Base-by-base conservation (phyloP, 345 rosid genomes). In the Brassica incana region DNA sequence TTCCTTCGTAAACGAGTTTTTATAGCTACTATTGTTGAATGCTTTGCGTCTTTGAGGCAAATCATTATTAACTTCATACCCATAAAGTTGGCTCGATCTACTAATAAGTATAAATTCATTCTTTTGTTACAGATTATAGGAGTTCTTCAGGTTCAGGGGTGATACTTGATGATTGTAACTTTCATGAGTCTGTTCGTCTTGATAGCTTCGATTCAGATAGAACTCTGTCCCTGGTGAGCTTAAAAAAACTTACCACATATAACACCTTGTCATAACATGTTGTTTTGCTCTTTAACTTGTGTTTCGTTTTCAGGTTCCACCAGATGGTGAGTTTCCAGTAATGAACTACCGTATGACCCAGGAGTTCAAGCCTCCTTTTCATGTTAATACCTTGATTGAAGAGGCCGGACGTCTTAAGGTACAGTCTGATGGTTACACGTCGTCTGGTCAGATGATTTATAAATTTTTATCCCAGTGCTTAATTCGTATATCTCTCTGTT, bases 311-410 rank as follows among this genome's bases (percentile, higher is more conserved):
- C 40, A 36, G 40, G 40, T 36, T 36, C 40, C 40, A 14, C 97
- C 99, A 33, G 99, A 93, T 82, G 99, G 99, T 75, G 99, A 95
- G 83, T 95, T 95, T 80, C 97, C 99, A 68, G 99, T 95, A 70
- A 95, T 93, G 98, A 95, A 95, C 84, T 95, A 95, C 79, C 97
- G 99, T 59, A 89, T 93, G 97, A 93, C 99, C 56, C 98, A 95
- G 86, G 98, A 95, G 86, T 95, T 95, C 81, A 93, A 88, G 87
- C 99, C 99, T 81, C 99, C 99, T 38, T 95, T 95, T 59, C 97
- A 91, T 58, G 90, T 95, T 62, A 92, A 88, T 67, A 88, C 97
- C 38, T 86, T 94, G 91, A 88, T 92, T 80, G 98, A 95, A 90
- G 97, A 95, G 84, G 97, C 98, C 20, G 98, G 99, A 71, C 76